Evolutionary conservation across 768 basidiomycete species (phyloP).

Genomic region (Lentinula edodes): DNA sequence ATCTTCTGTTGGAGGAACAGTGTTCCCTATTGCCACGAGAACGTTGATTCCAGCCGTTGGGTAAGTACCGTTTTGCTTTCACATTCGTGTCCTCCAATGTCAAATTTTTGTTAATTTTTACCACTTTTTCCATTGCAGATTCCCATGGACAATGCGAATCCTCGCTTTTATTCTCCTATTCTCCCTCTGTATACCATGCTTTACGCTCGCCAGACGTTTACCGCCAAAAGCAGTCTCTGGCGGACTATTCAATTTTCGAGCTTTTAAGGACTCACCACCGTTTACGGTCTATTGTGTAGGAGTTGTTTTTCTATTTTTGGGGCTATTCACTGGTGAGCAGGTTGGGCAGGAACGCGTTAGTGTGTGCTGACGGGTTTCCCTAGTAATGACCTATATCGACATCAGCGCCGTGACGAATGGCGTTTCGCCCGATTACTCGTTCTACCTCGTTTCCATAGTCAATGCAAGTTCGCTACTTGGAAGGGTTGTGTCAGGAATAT

Average conservation of each 20-base stretch:
- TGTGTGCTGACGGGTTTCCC: neutral
- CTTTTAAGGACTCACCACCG: slow-evolving; percentile 32
- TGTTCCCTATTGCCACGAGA: slow-evolving; percentile 55
- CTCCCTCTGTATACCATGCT: slow-evolving; percentile 43
- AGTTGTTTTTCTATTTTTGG: slow-evolving; percentile 46
- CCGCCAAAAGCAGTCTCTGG: slow-evolving; percentile 46
- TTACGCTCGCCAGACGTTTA: slow-evolving; percentile 40
- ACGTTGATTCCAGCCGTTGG: slow-evolving; percentile 49
- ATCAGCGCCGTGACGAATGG: slow-evolving; percentile 42
- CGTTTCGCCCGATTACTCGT: slow-evolving; percentile 40
- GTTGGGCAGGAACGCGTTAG: neutral
- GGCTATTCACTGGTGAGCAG: slow-evolving; percentile 51
- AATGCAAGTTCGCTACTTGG: slow-evolving; percentile 57
- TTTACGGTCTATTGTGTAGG: slow-evolving; percentile 49
- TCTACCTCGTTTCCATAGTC: slow-evolving; percentile 56
- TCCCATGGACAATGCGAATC: slow-evolving; percentile 66
- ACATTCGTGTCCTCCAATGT: neutral
- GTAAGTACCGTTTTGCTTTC: slow-evolving; percentile 23
- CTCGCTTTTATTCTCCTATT: slow-evolving; percentile 52
- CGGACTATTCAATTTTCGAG: slow-evolving; percentile 43
- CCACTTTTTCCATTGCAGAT: slow-evolving; percentile 29
- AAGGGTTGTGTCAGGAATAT: slow-evolving; percentile 41
- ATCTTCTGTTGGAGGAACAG: slow-evolving; percentile 54
- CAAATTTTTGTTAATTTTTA: neutral
- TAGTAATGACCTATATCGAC: slow-evolving; percentile 56